phyloP scores from a whole-genome alignment of 1,284 basidiomycete genomes.

The Ustilago sp. region DNA sequence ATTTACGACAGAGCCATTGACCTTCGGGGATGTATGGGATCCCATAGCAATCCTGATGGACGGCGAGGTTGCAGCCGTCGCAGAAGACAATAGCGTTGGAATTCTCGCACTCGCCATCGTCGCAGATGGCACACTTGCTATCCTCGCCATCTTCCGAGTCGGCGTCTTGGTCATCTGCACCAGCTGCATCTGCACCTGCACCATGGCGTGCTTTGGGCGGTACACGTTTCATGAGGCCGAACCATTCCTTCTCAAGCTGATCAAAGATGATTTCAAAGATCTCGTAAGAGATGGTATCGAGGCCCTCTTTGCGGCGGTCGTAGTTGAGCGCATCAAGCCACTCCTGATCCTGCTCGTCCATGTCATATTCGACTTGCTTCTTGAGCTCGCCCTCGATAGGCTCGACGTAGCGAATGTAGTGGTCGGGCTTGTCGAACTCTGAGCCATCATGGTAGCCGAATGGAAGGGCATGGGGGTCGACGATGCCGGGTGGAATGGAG shows the following conservation, averaged over 20 bases:
- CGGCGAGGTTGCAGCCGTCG: slow-evolving; percentile 97
- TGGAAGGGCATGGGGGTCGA: slow-evolving; percentile 53
- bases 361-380: slow-evolving; percentile 97
- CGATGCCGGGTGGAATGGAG: slow-evolving; percentile 48
- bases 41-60: slow-evolving; percentile 99
- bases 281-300: slow-evolving; percentile 77
- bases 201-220: slow-evolving; percentile 48
- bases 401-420: slow-evolving; percentile 92
- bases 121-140: slow-evolving; percentile 92
- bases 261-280: slow-evolving; percentile 97
- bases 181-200: slow-evolving; percentile 27
- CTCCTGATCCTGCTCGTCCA: slow-evolving; percentile 99
- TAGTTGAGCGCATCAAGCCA: slow-evolving; percentile 90
- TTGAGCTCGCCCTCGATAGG: slow-evolving; percentile 92
- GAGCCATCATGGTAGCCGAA: slow-evolving; percentile 77
- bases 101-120: slow-evolving; percentile 98
- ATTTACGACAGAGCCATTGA: slow-evolving; percentile 98
- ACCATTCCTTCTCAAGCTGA: slow-evolving; percentile 98
- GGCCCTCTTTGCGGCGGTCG: slow-evolving; percentile 83
- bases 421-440: slow-evolving; percentile 80
- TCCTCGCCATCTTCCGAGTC: slow-evolving; percentile 61
- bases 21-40: slow-evolving; percentile 99
- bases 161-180: slow-evolving; percentile 42
- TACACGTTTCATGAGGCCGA: slow-evolving; percentile 76
- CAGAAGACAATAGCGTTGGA: slow-evolving; percentile 99